Percentiles rank a stretch among this genome's conserved stretches.
phyloP scores from a whole-genome alignment of 179 eudicot genomes.

The Gypsophila paniculata region DNA sequence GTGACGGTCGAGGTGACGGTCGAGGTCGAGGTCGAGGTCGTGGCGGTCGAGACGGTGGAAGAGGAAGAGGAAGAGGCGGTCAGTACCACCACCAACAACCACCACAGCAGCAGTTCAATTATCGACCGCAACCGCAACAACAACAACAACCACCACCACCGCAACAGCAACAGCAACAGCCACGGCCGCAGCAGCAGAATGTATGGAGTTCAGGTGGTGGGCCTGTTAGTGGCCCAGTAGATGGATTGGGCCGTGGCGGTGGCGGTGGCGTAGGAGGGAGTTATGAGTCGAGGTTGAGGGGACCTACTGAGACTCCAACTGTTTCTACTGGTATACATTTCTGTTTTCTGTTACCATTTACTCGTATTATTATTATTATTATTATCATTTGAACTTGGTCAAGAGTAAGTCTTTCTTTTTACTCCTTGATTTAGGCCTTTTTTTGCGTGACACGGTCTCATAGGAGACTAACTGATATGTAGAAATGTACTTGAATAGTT shows the following conservation, averaged over 20 bases:
- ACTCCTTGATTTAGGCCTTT: too few species aligned
- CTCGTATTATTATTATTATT: too few species aligned
- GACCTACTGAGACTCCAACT: not conserved
- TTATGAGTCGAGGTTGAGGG: slow-evolving; percentile 14
- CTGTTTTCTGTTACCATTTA: not conserved
- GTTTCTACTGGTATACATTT: not conserved
- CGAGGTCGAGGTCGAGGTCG: not conserved
- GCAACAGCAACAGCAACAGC: not conserved
- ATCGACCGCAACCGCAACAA: not conserved
- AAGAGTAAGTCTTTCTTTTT: too few species aligned
- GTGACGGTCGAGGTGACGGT: not conserved
- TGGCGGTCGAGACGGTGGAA: not conserved
- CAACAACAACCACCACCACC: not conserved
- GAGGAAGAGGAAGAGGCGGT: slow-evolving; percentile 16
- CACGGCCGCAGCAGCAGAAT: slow-evolving; percentile 11
- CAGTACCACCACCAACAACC: slow-evolving; percentile 1
- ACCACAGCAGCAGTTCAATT: slow-evolving; percentile 1
- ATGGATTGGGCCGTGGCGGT: not conserved
- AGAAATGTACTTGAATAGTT: too few species aligned
- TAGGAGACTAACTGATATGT: too few species aligned
- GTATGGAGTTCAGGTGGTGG: not conserved
- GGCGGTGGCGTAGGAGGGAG: not conserved
- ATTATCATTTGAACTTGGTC: too few species aligned
- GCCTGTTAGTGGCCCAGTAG: not conserved
- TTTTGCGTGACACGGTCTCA: too few species aligned